Evolutionary conservation across 2,329 filamentous ascomycete species (phyloP).

Genomic region (Phaeophleospora eucalypticola): DNA sequence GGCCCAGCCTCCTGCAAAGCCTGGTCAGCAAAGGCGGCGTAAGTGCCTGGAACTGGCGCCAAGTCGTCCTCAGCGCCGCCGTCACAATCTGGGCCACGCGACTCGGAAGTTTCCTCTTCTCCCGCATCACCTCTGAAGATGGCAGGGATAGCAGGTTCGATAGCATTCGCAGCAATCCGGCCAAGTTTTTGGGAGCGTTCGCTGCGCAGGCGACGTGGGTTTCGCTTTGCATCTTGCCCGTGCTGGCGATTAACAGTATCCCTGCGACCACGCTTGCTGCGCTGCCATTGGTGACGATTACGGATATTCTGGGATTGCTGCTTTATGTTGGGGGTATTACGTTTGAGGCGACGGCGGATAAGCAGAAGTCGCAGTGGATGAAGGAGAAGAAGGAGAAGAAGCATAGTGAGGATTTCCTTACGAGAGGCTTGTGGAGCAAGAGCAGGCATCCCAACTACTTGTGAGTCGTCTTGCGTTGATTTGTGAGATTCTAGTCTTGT

Average conservation of each 20-base stretch:
- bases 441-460: conserved; percentile 67
- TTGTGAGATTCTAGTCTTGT: background rate
- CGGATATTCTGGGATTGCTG: conserved; percentile 55
- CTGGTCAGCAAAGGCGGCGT: conserved; percentile 42
- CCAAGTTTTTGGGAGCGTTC: conserved; percentile 54
- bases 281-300: conserved; percentile 47
- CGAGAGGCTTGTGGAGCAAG: conserved; percentile 58
- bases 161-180: conserved; percentile 48
- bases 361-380: conserved; percentile 61
- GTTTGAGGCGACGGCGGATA: conserved; percentile 60
- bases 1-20: conserved; percentile 46
- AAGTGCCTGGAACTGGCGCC: conserved; percentile 58
- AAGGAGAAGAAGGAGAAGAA: conserved; percentile 59
- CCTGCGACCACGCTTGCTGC: conserved; percentile 51
- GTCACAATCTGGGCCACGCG: conserved; percentile 61
- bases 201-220: conserved; percentile 65
- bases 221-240: conserved; percentile 61
- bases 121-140: conserved; percentile 52
- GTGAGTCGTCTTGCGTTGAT: background rate
- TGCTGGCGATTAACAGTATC: conserved; percentile 60
- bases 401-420: conserved; percentile 64
- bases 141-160: conserved; percentile 60
- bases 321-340: conserved; percentile 57
- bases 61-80: conserved; percentile 51
- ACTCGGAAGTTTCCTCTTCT: conserved; percentile 61